Evolutionary conservation across 768 basidiomycete genomes (phyloP), one percentile per base, ranked within the genome.

Genomic region (Hypholoma sublateritium): DNA sequence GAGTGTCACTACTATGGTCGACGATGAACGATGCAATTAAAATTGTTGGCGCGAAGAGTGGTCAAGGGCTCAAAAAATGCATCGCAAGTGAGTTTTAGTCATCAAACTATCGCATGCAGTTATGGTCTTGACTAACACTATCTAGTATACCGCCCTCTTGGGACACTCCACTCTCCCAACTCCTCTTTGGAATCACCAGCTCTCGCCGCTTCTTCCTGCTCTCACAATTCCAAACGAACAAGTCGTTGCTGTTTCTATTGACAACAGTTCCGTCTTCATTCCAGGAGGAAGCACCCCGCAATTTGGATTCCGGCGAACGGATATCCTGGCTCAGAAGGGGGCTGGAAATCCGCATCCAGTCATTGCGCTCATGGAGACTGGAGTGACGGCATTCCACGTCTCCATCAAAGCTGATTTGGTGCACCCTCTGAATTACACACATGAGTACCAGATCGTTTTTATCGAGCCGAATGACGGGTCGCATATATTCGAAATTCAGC

Each of bases 381-480:
- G 76, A 32, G 73, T 70, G 25, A 65, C 65, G 12, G 75, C 72
- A 25, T 84, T 82, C 68, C 79, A 84, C 59, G 79, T 82, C 50
- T 80, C 80, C 9, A 72, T 85, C 56, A 70, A 65, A 46, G 43
- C 55, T 8, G 64, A 70, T 53, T 56, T 72, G 14, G 45, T 45
- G n/a, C 65, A 63, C 21, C 79, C 79, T 12, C 65, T 87, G 62
- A 84, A 85, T 62, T 76, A 75, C 59, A 74, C 60, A 8, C 84
- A 86, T 55, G 85, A 87, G 62, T 85, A 87, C 62, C 85, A 87
- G 62, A 73, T 81, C 49, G 80, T 87, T 13, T 86, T 81, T 66
- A 83, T 86, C 55, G 85, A 87, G 68, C 81, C 83, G 1, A 74
- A 65, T 51, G 86, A 87, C 61, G 83, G 83, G 5, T 74, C 78